phyloP scores from a whole-genome alignment of 768 basidiomycete species.

The Macrolepiota fuliginosa region DNA sequence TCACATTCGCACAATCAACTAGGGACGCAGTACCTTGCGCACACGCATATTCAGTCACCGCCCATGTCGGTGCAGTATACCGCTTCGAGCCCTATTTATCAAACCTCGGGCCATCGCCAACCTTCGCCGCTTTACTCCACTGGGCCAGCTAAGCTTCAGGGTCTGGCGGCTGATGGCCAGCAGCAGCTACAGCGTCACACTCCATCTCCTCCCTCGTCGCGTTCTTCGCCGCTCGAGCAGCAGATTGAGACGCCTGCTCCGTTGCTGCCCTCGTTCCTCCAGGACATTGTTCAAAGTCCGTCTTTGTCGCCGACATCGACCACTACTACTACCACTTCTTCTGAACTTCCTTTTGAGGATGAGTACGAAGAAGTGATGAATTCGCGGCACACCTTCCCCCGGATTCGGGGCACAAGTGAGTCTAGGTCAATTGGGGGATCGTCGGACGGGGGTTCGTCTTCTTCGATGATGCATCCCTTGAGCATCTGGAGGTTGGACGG shows the following conservation, averaged over 20 bases:
- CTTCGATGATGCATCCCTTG: conserved; percentile 8
- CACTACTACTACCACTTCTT: conserved; percentile 56
- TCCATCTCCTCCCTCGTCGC: conserved; percentile 1
- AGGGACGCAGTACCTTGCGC: conserved; percentile 37
- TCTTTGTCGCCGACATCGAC: conserved; percentile 52
- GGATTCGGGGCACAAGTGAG: conserved; percentile 25
- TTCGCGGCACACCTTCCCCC: conserved; percentile 24
- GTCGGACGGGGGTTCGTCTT: conserved; percentile 4
- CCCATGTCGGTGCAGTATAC: conserved; percentile 18
- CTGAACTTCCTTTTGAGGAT: conserved; percentile 64
- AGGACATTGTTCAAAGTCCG: conserved; percentile 72
- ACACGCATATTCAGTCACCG: conserved; percentile 9
- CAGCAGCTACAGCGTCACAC: conserved; percentile 10
- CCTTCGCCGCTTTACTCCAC: conserved; percentile 38
- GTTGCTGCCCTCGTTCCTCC: conserved; percentile 74
- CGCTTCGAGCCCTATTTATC: conserved; percentile 59
- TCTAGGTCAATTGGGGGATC: conserved; percentile 16
- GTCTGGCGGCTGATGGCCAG: conserved; percentile 14
- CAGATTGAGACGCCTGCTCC: conserved; percentile 41
- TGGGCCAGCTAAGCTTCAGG: conserved; percentile 19
- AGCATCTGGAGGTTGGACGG: conserved; percentile 77
- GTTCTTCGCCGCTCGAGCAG: conserved; percentile 15
- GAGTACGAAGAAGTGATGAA: conserved; percentile 45
- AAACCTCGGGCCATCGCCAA: conserved; percentile 54
- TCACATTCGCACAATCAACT: conserved; percentile 52